Conservation (phyloP, 2,329 filamentous ascomycete species). For the Phialocephala sp. region DNA sequence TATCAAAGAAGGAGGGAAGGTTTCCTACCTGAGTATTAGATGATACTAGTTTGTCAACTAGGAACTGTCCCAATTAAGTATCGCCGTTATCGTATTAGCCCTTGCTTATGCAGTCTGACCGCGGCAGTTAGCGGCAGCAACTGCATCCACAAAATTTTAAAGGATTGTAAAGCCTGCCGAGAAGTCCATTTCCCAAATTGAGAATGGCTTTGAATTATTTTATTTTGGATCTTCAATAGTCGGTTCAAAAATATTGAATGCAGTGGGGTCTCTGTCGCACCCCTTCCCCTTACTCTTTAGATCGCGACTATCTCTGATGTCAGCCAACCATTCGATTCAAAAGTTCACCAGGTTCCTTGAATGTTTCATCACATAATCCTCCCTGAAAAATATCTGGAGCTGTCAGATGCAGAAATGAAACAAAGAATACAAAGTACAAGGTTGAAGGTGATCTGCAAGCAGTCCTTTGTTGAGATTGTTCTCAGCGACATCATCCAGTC, state of each 20-base stretch:
- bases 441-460: not conserved
- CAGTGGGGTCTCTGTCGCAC: not conserved
- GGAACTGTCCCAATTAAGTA: too few relatives aligned
- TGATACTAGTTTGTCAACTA: too few relatives aligned
- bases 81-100: not conserved
- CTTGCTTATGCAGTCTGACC: not conserved
- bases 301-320: not conserved
- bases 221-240: too few relatives aligned
- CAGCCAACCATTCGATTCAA: too few relatives aligned
- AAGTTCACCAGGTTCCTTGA: not conserved
- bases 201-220: not conserved
- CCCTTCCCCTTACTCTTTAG: not conserved
- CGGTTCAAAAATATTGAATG: too few relatives aligned
- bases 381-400: not conserved
- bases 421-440: not conserved
- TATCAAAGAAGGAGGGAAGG: too few relatives aligned
- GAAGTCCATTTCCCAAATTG: not conserved
- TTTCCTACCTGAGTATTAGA: too few relatives aligned
- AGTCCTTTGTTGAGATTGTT: not conserved
- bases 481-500: not conserved
- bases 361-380: too few relatives aligned
- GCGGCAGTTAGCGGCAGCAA: not conserved
- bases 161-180: not conserved
- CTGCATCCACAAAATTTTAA: not conserved
- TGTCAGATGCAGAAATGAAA: not conserved